These are phyloP conservation scores for Irpex rosettiformis DNA, from an alignment of 1,284 basidiomycete genomes.

Conservation along the genomic window DNA sequence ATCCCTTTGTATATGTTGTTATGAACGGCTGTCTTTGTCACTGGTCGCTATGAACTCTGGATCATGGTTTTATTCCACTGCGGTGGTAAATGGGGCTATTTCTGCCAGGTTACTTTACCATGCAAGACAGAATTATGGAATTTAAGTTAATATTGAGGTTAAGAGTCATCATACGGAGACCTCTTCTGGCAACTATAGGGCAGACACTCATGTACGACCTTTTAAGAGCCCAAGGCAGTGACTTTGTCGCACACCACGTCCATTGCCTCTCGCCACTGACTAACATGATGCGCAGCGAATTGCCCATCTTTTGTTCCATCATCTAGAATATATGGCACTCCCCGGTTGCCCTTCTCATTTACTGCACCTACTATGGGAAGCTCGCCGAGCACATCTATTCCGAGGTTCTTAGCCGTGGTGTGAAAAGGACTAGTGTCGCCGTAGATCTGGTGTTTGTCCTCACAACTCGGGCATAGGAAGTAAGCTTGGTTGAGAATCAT, in stretches of 20 bases:
- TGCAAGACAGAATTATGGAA: too few species aligned
- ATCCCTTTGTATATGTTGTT: too few species aligned
- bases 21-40: too few species aligned
- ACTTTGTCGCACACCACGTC: slow-evolving; percentile 38
- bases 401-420: slow-evolving; percentile 57
- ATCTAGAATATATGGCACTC: slow-evolving; percentile 55
- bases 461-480: slow-evolving; percentile 81
- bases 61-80: too few species aligned
- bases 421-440: slow-evolving; percentile 71
- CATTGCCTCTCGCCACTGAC: slow-evolving; percentile 50
- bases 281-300: not conserved
- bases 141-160: too few species aligned
- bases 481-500: slow-evolving; percentile 90
- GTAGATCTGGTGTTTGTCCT: slow-evolving; percentile 73
- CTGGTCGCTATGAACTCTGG: too few species aligned
- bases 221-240: not conserved
- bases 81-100: too few species aligned
- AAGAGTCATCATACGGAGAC: too few species aligned
- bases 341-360: slow-evolving; percentile 74
- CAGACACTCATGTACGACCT: not conserved
- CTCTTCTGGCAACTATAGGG: too few species aligned
- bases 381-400: slow-evolving; percentile 74
- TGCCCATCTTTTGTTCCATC: slow-evolving; percentile 27
- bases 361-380: slow-evolving; percentile 81
- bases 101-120: too few species aligned